phyloP scores from a whole-genome alignment of 192 early-diverging fungal species.

The Backusella westeae region DNA sequence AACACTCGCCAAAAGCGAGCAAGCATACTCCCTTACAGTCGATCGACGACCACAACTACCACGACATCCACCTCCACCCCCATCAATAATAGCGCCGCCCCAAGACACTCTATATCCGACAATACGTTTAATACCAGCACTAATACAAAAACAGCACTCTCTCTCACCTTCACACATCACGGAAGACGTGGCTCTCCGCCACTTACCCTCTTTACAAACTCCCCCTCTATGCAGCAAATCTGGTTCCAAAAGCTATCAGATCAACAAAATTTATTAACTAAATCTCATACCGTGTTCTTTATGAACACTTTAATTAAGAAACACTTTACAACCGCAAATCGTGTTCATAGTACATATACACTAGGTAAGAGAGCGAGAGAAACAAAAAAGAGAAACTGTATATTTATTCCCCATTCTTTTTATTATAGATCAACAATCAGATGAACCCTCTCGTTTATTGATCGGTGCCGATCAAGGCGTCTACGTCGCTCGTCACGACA shows the following conservation, averaged over 20 bases:
- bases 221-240: constrained; percentile 66
- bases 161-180: constrained; percentile 74
- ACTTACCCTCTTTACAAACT: constrained; percentile 72
- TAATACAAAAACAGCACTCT: constrained; percentile 34
- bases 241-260: constrained; percentile 81
- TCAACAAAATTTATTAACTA: constrained; percentile 48
- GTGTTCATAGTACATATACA: constrained; percentile 51
- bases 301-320: constrained; percentile 46
- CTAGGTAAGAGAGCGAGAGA: constrained; percentile 30
- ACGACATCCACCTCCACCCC: background rate
- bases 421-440: background rate
- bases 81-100: background rate
- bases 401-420: background rate
- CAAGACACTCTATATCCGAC: background rate
- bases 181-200: constrained; percentile 60
- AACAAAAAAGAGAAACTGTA: background rate
- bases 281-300: constrained; percentile 46
- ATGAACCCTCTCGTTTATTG: constrained; percentile 40
- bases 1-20: constrained; percentile 27
- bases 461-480: constrained; percentile 85
- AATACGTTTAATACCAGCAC: background rate
- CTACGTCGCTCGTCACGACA: constrained; percentile 45
- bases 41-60: background rate
- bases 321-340: constrained; percentile 46
- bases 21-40: constrained; percentile 30